Base-by-base conservation (phyloP, 1,139 yeast genomes). In the Tardiomyces digboiensis region DNA sequence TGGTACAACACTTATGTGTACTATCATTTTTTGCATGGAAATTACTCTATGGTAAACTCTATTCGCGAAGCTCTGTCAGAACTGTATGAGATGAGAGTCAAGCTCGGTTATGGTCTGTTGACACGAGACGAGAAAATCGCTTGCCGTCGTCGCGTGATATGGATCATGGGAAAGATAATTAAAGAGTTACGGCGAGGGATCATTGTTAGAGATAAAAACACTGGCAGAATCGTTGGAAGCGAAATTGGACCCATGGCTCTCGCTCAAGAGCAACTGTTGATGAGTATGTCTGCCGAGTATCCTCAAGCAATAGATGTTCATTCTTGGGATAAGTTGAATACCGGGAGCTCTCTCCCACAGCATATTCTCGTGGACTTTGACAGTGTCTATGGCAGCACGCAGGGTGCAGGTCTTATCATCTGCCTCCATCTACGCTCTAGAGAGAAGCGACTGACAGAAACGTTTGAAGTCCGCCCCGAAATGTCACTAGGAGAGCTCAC, bases 291-390 rank as follows among this genome's bases (percentile, higher is more conserved):
- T 16, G 82, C 89, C 19, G 79, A 80, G 54, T 84, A 76, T 60
- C 91, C 6, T 55, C 37, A n/a, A 13, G 37, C 37, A 7, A n/a
- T 14, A 3, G 37, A 33, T 39, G 53, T 63, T 8, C 71, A 73
- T 52, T 26, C 33, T n/a, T 26, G 33, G 33, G 47, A 40, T 60
- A 66, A 46, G 68, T 68, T 63, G 44, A 60, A 50, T 53, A 65
- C 49, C 47, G 61, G 51, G 20, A 56, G 57, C 14, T 57, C 66
- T 2, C 66, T 75, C 49, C 89, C 89, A 20, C 80, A 88, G 1
- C 91, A 85, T 60, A 76, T 87, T 49, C 66, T 86, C 60, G 88
- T 85, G 40, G 94, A 85, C 61, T 82, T 86, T 62, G 80, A 80
- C 58, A 75, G 85, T 29, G 85, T 85, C 38, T 66, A 70, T 22